Conservation (phyloP, 768 basidiomycete genomes). For the Candolleomyces efflorescens region DNA sequence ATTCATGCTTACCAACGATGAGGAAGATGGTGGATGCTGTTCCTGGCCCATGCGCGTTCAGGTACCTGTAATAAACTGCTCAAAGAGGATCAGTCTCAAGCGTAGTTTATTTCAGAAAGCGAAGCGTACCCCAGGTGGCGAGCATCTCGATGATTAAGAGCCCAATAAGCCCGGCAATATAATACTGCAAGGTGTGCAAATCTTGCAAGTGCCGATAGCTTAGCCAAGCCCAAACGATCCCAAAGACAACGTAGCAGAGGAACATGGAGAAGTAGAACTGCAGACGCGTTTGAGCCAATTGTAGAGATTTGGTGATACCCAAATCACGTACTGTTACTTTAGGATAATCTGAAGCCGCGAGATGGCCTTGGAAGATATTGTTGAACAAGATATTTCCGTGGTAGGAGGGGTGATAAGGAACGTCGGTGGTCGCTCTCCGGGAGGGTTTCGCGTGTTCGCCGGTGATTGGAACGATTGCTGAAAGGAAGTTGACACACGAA, state of each 20-base stretch:
- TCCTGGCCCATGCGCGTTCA: constrained; percentile 80
- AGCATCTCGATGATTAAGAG: constrained; percentile 94
- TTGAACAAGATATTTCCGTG: constrained; percentile 77
- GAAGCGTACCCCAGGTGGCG: constrained; percentile 71
- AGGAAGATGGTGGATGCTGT: constrained; percentile 83
- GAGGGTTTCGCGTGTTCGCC: constrained; percentile 40
- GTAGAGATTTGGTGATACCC: not conserved
- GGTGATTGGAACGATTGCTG: constrained; percentile 88
- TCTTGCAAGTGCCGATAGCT: constrained; percentile 81
- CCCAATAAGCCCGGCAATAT: constrained; percentile 82
- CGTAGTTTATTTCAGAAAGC: constrained; percentile 5
- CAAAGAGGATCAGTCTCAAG: constrained; percentile 7
- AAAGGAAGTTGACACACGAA: not conserved
- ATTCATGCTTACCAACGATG: constrained; percentile 66
- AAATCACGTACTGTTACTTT: constrained; percentile 81
- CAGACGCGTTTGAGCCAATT: not conserved
- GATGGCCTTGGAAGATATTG: constrained; percentile 83
- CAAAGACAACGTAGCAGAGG: constrained; percentile 69
- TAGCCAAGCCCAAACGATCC: constrained; percentile 73
- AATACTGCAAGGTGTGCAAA: constrained; percentile 51
- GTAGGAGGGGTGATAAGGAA: constrained; percentile 72
- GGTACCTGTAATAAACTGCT: constrained; percentile 87
- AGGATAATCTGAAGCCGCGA: constrained; percentile 93
- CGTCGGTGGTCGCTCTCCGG: constrained; percentile 42
- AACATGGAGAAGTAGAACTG: constrained; percentile 90